Conservation (phyloP, 306 rosid genomes). For the Phaseolus lunatus region DNA sequence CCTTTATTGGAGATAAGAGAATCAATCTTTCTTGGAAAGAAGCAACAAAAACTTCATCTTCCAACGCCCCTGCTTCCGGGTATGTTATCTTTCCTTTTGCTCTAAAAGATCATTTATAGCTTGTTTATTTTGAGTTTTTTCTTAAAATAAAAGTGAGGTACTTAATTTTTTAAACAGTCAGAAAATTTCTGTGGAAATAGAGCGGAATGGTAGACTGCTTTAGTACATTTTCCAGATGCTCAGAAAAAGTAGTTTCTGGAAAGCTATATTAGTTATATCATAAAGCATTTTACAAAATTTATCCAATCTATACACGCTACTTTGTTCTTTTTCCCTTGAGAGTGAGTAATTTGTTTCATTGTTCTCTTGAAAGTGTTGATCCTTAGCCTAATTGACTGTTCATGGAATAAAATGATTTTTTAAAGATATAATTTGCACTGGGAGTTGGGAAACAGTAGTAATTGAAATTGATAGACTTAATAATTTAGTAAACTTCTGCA, state of each 20-base stretch:
- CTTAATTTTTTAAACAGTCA: neutral
- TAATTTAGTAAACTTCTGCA: constrained; percentile 40
- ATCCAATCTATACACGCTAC: neutral
- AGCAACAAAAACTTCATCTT: constrained; percentile 61
- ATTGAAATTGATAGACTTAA: constrained; percentile 31
- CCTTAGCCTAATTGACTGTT: constrained; percentile 34
- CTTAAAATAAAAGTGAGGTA: neutral
- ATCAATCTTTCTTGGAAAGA: constrained; percentile 97
- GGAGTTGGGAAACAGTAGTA: neutral
- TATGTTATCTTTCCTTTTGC: constrained; percentile 47
- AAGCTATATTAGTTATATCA: neutral
- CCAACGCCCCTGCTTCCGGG: constrained; percentile 69
- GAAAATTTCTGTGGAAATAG: neutral
- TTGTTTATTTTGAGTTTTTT: neutral
- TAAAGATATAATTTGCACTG: constrained; percentile 3
- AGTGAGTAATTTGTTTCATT: constrained; percentile 11
- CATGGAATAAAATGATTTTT: neutral
- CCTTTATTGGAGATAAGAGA: constrained; percentile 90
- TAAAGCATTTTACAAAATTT: neutral
- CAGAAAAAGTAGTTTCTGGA: neutral
- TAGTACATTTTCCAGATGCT: neutral
- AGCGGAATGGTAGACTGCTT: too few species aligned
- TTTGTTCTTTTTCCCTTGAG: neutral
- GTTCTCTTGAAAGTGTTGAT: neutral
- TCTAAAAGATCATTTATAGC: constrained; percentile 22